phyloP scores from a whole-genome alignment of 805 yeast species.

The Metschnikowia peoriensis region DNA sequence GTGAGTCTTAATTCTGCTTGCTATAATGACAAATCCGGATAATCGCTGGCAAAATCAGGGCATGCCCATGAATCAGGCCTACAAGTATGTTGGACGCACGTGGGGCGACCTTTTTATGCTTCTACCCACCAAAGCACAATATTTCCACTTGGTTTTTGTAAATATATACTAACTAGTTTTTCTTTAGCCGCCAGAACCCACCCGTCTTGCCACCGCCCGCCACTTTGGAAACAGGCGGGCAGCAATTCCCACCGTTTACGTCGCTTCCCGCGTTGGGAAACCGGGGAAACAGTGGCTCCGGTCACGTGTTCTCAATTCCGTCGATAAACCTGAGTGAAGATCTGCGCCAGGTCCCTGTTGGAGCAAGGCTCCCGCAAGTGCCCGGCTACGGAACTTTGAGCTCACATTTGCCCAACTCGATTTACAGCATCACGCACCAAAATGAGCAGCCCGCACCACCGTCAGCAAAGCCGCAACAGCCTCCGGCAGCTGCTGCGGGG shows the following conservation, averaged over 20 bases:
- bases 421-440: conserved; percentile 27
- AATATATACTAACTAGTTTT: conserved; percentile 23
- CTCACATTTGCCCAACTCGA: conserved; percentile 19
- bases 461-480: conserved; percentile 14
- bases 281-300: conserved; percentile 35
- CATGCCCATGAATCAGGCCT: conserved; percentile 42
- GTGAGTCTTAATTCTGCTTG: neutral
- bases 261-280: conserved; percentile 50
- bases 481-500: neutral
- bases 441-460: conserved; percentile 20
- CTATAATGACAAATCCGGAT: conserved; percentile 37
- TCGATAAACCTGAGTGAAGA: conserved; percentile 41
- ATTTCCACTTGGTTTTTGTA: neutral
- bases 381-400: conserved; percentile 19
- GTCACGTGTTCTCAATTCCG: conserved; percentile 49
- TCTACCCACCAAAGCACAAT: neutral
- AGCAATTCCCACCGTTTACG: conserved; percentile 49
- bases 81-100: conserved; percentile 36
- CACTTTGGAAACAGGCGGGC: conserved; percentile 46
- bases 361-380: conserved; percentile 16
- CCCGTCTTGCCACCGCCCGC: conserved; percentile 64
- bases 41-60: conserved; percentile 45
- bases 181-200: conserved; percentile 53
- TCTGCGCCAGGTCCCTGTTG: conserved; percentile 15
- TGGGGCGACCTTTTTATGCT: neutral